Percentiles rank a stretch among this genome's conserved stretches.
phyloP scores from a whole-genome alignment of 2,329 filamentous ascomycete species.

The Exophiala xenobiotica region DNA sequence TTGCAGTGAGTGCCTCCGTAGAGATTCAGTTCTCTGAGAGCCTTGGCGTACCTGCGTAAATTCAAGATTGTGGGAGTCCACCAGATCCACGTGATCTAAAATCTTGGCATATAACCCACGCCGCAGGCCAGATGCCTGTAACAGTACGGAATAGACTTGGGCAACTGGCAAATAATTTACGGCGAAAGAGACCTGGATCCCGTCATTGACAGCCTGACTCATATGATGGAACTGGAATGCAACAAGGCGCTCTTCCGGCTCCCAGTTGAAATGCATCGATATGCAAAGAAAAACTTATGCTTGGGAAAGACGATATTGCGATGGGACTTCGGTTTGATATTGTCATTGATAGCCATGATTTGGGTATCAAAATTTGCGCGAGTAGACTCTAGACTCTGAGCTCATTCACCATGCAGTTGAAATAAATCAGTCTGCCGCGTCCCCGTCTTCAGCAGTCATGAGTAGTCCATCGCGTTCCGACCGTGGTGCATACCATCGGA shows the following conservation, averaged over 20 bases:
- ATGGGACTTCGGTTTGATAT: neutral
- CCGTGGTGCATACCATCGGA: neutral
- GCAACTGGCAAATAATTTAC: no score
- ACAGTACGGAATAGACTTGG: no score
- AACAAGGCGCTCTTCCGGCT: no score
- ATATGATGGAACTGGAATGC: no score
- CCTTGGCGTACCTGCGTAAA: conserved; percentile 1
- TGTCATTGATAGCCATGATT: conserved; percentile 9
- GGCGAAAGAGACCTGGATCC: no score
- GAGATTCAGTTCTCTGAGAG: conserved; percentile 11
- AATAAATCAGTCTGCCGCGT: neutral
- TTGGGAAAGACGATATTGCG: neutral
- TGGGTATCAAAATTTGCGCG: conserved; percentile 2
- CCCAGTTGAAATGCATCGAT: no score
- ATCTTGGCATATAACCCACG: conserved; percentile 16
- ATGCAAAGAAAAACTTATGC: neutral
- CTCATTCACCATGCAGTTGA: neutral
- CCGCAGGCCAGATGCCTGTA: neutral
- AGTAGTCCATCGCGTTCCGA: conserved; percentile 4
- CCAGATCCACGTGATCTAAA: conserved; percentile 15
- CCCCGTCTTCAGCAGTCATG: neutral
- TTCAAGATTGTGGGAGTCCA: neutral
- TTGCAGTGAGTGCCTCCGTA: conserved; percentile 1
- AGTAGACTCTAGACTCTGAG: neutral
- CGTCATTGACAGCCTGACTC: no score